Conservation (phyloP, 208 protist species). For the Leishmania lainsoni region DNA sequence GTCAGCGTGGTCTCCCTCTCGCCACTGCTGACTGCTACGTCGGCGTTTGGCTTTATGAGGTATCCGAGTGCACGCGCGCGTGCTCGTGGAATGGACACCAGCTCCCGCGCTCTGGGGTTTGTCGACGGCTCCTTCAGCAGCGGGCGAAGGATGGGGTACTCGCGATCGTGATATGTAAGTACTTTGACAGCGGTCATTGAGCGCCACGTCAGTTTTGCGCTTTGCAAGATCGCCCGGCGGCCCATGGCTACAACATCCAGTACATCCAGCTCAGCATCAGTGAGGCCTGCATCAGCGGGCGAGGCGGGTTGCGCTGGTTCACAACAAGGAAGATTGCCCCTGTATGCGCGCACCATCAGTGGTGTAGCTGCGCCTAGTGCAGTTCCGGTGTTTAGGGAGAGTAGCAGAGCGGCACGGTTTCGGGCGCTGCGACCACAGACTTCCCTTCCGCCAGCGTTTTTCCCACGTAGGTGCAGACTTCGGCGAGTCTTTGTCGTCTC, state of each 20-base stretch:
- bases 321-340: neutral
- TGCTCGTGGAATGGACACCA: constrained; percentile 52
- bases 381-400: constrained; percentile 10
- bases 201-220: constrained; percentile 39
- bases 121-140: constrained; percentile 77
- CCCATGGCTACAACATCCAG: constrained; percentile 19
- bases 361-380: neutral
- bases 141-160: constrained; percentile 79
- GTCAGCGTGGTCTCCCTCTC: neutral
- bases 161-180: constrained; percentile 71
- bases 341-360: constrained; percentile 25
- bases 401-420: constrained; percentile 11
- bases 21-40: neutral
- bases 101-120: constrained; percentile 62
- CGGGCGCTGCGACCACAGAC: constrained; percentile 5
- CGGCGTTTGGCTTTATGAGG: constrained; percentile 31
- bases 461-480: neutral
- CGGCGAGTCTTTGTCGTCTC: neutral
- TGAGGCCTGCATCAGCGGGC: constrained; percentile 1
- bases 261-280: constrained; percentile 12
- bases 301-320: constrained; percentile 1
- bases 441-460: neutral
- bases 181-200: constrained; percentile 77
- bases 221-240: constrained; percentile 34
- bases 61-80: constrained; percentile 25